Evolutionary conservation across 805 yeast species (phyloP).

Genomic region (Suhomyces sp.): DNA sequence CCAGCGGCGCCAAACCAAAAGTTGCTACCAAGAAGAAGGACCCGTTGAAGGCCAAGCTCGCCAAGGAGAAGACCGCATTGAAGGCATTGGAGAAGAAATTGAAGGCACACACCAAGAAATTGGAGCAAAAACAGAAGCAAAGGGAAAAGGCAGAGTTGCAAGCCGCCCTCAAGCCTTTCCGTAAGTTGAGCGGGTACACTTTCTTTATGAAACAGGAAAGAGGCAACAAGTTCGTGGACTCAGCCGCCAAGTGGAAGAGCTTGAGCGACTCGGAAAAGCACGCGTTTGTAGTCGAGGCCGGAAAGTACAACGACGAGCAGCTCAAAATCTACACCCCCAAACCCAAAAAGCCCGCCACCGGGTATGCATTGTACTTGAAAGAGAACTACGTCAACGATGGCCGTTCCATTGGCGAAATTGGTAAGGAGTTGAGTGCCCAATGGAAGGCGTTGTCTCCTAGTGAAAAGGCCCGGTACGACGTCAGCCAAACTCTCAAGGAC

Average conservation of each 20-base stretch:
- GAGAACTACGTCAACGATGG: constrained; percentile 24
- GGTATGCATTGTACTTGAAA: constrained; percentile 30
- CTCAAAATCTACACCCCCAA: constrained; percentile 25
- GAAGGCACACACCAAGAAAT: constrained; percentile 15
- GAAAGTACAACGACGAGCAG: constrained; percentile 25
- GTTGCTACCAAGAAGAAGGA: constrained; percentile 10
- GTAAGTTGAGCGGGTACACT: constrained; percentile 22
- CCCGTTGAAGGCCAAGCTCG: constrained; percentile 15
- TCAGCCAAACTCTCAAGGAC: constrained; percentile 16
- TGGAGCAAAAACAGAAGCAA: constrained; percentile 15
- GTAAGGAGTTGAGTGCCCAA: constrained; percentile 23
- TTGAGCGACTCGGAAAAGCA: constrained; percentile 30
- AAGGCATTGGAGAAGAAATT: constrained; percentile 15
- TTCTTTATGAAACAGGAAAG: constrained; percentile 22
- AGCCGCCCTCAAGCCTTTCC: constrained; percentile 23
- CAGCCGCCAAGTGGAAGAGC: constrained; percentile 22
- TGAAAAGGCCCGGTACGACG: constrained; percentile 26
- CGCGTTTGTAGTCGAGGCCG: constrained; percentile 21
- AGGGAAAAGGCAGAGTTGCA: constrained; percentile 12
- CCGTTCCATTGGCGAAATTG: constrained; percentile 20
- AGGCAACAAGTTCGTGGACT: constrained; percentile 14
- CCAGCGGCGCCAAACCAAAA: not conserved
- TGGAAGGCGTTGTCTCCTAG: constrained; percentile 30
- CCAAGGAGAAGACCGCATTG: constrained; percentile 14
- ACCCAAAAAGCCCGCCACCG: constrained; percentile 32